Evolutionary conservation across 768 basidiomycete species (phyloP), one percentile per base, ranked within the genome.

Genomic region (Agrocybe praecox): DNA sequence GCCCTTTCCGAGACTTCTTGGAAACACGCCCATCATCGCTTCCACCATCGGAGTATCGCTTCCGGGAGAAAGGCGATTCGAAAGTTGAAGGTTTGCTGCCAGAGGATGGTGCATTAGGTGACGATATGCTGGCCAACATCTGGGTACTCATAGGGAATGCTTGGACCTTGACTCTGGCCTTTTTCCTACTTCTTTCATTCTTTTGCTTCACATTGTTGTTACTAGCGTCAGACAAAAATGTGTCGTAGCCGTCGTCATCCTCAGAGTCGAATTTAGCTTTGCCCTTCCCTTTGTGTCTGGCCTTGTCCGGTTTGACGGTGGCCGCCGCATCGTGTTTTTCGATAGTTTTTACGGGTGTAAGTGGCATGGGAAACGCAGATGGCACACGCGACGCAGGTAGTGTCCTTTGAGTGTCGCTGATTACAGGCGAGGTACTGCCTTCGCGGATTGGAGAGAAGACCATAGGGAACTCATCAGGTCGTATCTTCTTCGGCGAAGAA

Each of bases 101-200:
- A 14, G 36, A 40, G 14, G 55, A 52, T 26, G 56, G 64, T 14
- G 66, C 62, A 18, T 45, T 47, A 8, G 49, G 26, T 2, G 67
- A 67, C 2, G 68, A 62, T 46, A 78, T 76, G 46, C 74, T 75
- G 10, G 69, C 65, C 2, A 83, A 69, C 40, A 79, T 53, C 50
- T 80, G 76, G 1, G 77, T 73, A 49, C 69, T 76, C 82, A 87
- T 78, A 14, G 73, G 74, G 51, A 74, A 75, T 9, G 60, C 65
- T 32, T 67, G 43, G 1, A 55, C 58, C 52, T 63, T 62, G 29
- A 54, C 56, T 29, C 60, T 65, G 48, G 24, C 44, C 6, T 43
- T 43, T 32, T 29, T 52, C 34, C 8, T 40, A 2, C 23, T 52
- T 26, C 55, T 65, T n/a, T 34, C 43, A 45, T 49, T 58, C 51